Evolutionary conservation across 1,284 basidiomycete genomes (phyloP).

Genomic region (Heimioporus retisporus): DNA sequence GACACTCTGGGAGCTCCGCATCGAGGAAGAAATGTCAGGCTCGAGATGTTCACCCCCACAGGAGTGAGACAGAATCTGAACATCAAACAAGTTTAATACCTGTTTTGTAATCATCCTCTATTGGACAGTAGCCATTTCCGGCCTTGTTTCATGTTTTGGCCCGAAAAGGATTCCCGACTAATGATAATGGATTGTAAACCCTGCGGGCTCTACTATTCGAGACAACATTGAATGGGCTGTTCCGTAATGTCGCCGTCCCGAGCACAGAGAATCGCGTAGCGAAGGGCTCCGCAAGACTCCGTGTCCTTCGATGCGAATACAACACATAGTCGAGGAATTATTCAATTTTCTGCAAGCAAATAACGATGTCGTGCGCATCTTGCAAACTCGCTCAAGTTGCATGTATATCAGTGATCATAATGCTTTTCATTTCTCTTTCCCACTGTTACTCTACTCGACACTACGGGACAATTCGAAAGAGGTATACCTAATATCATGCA

Average conservation of each 20-base stretch:
- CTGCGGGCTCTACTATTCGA: constrained; percentile 84
- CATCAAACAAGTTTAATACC: constrained; percentile 69
- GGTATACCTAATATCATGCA: too few species aligned
- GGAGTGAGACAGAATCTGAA: constrained; percentile 57
- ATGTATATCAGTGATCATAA: too few species aligned
- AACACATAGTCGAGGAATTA: too few species aligned
- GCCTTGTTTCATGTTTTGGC: constrained; percentile 84
- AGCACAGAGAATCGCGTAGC: constrained; percentile 39
- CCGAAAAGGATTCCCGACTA: constrained; percentile 25
- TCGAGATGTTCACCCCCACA: constrained; percentile 50
- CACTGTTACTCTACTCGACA: too few species aligned
- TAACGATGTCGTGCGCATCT: too few species aligned
- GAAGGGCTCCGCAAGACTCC: too few species aligned
- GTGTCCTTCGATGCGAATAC: too few species aligned
- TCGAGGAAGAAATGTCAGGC: constrained; percentile 62
- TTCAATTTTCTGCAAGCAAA: too few species aligned
- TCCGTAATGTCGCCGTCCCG: constrained; percentile 82
- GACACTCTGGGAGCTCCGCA: constrained; percentile 56
- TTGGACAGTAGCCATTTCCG: constrained; percentile 80
- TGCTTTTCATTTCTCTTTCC: too few species aligned
- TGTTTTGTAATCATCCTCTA: constrained; percentile 82
- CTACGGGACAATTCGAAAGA: too few species aligned
- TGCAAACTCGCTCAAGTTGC: too few species aligned
- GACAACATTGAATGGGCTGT: constrained; percentile 84
- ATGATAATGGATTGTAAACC: constrained; percentile 4